Base-by-base conservation (phyloP, 2,329 filamentous ascomycete species). In the Ophiostoma perfectum region DNA sequence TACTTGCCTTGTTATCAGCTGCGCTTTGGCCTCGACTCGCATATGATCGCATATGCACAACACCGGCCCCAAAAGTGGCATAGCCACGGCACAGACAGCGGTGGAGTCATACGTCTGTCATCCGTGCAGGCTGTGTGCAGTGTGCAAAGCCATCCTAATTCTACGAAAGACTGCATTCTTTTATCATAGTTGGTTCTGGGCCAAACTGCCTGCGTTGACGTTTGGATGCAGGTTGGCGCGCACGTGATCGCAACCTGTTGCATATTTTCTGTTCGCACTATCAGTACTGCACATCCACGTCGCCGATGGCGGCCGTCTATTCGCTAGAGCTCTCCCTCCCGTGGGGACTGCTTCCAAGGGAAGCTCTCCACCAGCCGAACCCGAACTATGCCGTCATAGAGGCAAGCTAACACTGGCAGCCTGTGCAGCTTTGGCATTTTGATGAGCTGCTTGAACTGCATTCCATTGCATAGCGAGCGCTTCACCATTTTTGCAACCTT, bases 321-420 rank as follows among this genome's bases (percentile, higher is more conserved):
- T 66, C 65, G 65, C 47, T 64, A 44, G 27, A 69, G 45, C 68
- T 67, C 14, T 49, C 39, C 9, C 49, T 18, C 2, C 18, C 55
- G 66, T 49, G 66, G 66, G 55, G 55, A 2, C 44, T 16, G 9
- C 11, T 12, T 41, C 14, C 27, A 49, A 27, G 27, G 49, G 38
- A n/a, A 66, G 64, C 58, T 58, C 27, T 39, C 36, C 55, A 4
- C 55, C 55, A 62, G 11, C 58, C 58, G 55, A 60, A 67, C 14
- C 68, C 68, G 68, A 68, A 41, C 66, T 58, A 70, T 68, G 66
- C 66, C 68, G 66, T 70, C 68, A 70, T 70, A 65, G n/a, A 47
- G 14, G 36, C 49, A 55, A 55, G 49, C 49, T 55, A 7, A 27
- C 27, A 2, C 27, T 27, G 27, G 27, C 27, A 27, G 27, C 27